Base-by-base conservation (phyloP, 805 yeast genomes). In the Candida insectalens region DNA sequence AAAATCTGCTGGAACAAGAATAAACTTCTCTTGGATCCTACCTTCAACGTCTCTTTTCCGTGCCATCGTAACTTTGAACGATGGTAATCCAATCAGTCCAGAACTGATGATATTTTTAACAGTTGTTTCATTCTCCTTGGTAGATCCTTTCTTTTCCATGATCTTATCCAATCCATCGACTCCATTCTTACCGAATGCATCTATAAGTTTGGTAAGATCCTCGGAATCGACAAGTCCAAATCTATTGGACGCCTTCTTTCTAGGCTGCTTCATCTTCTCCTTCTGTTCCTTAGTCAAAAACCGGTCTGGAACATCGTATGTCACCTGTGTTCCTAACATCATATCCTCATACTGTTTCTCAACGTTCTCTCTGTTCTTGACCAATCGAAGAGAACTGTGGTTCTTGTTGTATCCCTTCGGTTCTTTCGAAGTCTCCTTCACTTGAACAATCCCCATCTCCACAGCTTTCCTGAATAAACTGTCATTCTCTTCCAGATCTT, bases 1-100 rank as follows among this genome's bases (percentile, higher is more conserved):
- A 40, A 47, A 44, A 28, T 48, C 45, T 16, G 43, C 47, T 10
- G 39, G 43, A 10, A 49, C 50, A 19, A 49, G 39, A 5, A 48
- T 36, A n/a, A 51, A 40, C 25, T 45, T 42, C 25, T 51, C 55
- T 17, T 45, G 47, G 15, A 30, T 30, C 19, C 30, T 36, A 1
- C 42, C 34, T 16, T 38, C 39, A 7, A 30, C 27, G 31, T 44
- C 43, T 13, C 32, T 29, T 6, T 33, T 19, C 15, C 40, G 40
- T 6, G 19, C 30, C 20, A 39, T 25, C 31, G 47, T 40, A 28
- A 52, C 47, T 19, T 43, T 44, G 30, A 43, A 42, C 6, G 47
- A 41, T 10, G 58, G 58, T 31, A 51, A 30, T 12, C 34, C 31
- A 6, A 53, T 25, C 10, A 37, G 27, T 6, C 46, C 46, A 2